Percentiles rank a stretch among this genome's conserved stretches.
Evolutionary conservation across 208 protist species (phyloP).

Genomic region (Phytomonas sp.): DNA sequence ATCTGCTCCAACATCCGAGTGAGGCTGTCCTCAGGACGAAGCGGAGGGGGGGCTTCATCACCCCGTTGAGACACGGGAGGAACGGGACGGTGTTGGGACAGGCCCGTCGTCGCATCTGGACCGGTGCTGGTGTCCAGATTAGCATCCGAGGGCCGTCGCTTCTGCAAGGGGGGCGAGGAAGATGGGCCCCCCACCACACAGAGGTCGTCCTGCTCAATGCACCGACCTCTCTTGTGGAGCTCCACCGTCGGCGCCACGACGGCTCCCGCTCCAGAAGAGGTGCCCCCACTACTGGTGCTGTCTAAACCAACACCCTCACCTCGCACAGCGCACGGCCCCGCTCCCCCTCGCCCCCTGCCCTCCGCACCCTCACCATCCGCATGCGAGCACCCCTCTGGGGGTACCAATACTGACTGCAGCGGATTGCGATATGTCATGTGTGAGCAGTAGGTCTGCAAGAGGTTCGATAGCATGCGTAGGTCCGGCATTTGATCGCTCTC

Average conservation of each 20-base stretch:
- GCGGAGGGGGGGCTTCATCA: background rate
- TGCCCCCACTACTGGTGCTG: background rate
- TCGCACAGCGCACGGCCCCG: background rate
- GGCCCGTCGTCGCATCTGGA: background rate
- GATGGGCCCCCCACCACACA: background rate
- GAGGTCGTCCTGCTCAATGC: background rate
- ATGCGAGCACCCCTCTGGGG: background rate
- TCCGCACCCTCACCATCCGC: background rate
- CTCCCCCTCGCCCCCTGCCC: no score
- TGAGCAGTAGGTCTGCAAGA: background rate
- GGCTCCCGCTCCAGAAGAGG: background rate
- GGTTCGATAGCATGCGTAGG: background rate
- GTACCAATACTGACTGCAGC: background rate
- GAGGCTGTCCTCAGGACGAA: background rate
- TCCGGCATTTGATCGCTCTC: background rate
- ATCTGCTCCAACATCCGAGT: background rate
- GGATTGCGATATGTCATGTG: background rate
- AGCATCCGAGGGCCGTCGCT: background rate
- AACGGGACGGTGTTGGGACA: background rate
- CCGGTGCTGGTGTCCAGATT: background rate
- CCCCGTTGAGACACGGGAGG: background rate
- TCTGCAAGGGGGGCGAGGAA: background rate
- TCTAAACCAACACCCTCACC: background rate
- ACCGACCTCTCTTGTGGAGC: background rate
- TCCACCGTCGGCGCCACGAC: background rate